Base-by-base conservation (phyloP, 345 rosid genomes). In the Salix suchowensis region DNA sequence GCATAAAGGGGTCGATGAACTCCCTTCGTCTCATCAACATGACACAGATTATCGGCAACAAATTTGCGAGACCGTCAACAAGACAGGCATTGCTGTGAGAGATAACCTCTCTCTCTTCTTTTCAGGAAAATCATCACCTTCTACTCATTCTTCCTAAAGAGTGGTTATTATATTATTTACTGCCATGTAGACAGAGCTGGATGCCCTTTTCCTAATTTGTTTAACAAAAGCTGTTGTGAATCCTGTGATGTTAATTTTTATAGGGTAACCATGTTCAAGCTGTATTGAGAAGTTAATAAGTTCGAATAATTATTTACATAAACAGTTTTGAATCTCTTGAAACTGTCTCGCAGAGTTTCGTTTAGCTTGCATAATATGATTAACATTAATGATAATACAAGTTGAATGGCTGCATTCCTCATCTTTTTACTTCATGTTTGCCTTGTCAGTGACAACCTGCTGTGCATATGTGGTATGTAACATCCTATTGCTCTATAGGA, bases 41-140 rank as follows among this genome's bases (percentile, higher is more conserved):
- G 97, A 89, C 83, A 3, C 81, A 8, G 87, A 74, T 71, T 91
- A 89, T 73, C 84, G 73, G 28, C 88, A 77, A 76, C 87, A 88
- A 76, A 74, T 76, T 70, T 87, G 87, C 44, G 87, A 88, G 74
- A 75, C 75, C n/a, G 81, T 70, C 28, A 84, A 86, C 67, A 77
- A 82, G 76, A 76, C 88, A 68, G 89, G 86, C 67, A 77, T 76
- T 4, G 75, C 66, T 55, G 70, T 83, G 77, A 86, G 95, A 82
- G 89, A 88, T 23, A 60, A 85, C 71, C 88, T 91, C 21, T 81
- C 90, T 67, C 80, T 82, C 40, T 81, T 82, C 69, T 65, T 88
- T 74, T 79, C 83, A 24, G 84, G 85, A 68, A 86, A 83, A 68
- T 71, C 76, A 30, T 86, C 85, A 66, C 84, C 84, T 58, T 79